phyloP scores from a whole-genome alignment of 2,329 filamentous ascomycete genomes.

The Hypoxylon sp. region DNA sequence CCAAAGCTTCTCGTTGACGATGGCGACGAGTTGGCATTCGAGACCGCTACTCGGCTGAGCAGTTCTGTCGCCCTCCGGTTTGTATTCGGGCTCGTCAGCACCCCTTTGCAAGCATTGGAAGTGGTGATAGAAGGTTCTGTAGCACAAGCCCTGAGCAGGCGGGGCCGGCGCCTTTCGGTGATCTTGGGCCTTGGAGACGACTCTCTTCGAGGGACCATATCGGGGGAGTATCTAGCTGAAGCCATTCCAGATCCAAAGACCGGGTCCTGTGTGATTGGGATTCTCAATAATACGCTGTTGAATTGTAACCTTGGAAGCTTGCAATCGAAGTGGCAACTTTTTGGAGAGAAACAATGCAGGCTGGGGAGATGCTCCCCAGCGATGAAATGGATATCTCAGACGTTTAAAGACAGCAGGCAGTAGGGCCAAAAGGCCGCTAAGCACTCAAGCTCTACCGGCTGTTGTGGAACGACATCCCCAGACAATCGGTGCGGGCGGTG shows the following conservation, averaged over 20 bases:
- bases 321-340: conserved; percentile 31
- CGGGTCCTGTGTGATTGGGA: conserved; percentile 13
- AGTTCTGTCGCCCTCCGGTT: conserved; percentile 67
- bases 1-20: conserved; percentile 56
- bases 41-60: conserved; percentile 66
- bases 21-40: conserved; percentile 58
- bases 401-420: conserved; percentile 38
- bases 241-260: conserved; percentile 51
- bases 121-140: conserved; percentile 71
- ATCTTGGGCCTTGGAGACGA: conserved; percentile 57
- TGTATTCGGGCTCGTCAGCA: conserved; percentile 63
- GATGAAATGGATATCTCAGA: conserved; percentile 39
- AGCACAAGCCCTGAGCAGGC: conserved; percentile 66
- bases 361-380: conserved; percentile 32
- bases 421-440: conserved; percentile 42
- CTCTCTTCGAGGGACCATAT: conserved; percentile 56
- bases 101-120: conserved; percentile 65
- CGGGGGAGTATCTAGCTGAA: conserved; percentile 52
- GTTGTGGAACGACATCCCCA: conserved; percentile 48
- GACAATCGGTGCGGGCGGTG: conserved; percentile 47
- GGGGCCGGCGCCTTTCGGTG: conserved; percentile 61
- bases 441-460: conserved; percentile 40
- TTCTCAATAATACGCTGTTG: conserved; percentile 19
- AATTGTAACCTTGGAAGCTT: conserved; percentile 19
- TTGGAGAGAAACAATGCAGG: conserved; percentile 33